Conservation (phyloP, 2,329 filamentous ascomycete genomes). For the Talaromyces islandicus region DNA sequence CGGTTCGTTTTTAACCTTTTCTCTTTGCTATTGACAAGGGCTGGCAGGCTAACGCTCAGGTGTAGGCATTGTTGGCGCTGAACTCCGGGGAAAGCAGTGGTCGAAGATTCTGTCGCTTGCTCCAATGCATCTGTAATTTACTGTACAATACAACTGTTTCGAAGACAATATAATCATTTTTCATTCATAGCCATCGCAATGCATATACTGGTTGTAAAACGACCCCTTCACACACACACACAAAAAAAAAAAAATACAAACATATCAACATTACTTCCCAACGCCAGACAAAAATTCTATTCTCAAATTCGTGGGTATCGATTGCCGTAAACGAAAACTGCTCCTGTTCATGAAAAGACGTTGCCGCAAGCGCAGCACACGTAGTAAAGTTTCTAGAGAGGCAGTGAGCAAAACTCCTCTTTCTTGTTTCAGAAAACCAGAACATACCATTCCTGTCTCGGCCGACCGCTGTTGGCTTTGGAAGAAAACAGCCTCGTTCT, state of each 20-base stretch:
- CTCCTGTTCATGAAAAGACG: constrained; percentile 55
- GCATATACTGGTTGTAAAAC: neutral
- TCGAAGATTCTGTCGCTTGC: constrained; percentile 97
- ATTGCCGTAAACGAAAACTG: constrained; percentile 16
- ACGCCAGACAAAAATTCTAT: constrained; percentile 11
- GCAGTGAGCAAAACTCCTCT: constrained; percentile 14
- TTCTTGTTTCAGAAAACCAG: neutral
- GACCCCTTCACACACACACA: neutral
- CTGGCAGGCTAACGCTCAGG: constrained; percentile 15
- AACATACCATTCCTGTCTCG: constrained; percentile 93
- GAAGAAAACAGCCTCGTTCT: constrained; percentile 94
- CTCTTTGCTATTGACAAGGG: too few relatives aligned
- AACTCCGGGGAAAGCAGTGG: constrained; percentile 90
- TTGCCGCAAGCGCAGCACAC: constrained; percentile 92
- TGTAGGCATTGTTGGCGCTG: constrained; percentile 74
- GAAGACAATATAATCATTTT: neutral
- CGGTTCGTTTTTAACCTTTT: constrained; percentile 42
- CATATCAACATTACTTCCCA: neutral
- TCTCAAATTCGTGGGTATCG: constrained; percentile 24
- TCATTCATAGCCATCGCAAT: neutral
- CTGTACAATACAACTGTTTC: constrained; percentile 17
- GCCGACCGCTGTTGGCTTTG: constrained; percentile 96
- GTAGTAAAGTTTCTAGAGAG: constrained; percentile 73
- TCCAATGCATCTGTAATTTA: constrained; percentile 64
- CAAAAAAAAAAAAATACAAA: neutral